Evolutionary conservation across 257 asterid species (phyloP).

Genomic region (Coffea canephora): DNA sequence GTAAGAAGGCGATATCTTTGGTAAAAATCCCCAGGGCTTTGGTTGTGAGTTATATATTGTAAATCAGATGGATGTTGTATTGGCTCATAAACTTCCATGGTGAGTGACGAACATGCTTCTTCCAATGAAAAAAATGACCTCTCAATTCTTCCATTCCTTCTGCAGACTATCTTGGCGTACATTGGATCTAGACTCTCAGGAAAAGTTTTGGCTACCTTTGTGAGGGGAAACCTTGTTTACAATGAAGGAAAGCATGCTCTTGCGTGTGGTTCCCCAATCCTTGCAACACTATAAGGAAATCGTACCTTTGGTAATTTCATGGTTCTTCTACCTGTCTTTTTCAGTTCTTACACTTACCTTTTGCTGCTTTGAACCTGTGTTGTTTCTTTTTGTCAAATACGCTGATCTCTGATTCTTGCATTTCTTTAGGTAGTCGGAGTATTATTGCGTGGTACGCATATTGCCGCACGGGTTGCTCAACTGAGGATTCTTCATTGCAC

Average conservation of each 20-base stretch:
- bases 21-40: not conserved
- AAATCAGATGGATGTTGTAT: too few species aligned
- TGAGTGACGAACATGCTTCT: not conserved
- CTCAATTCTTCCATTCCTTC: not conserved
- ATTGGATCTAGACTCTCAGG: constrained; percentile 80
- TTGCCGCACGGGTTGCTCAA: not conserved
- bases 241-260: constrained; percentile 67
- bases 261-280: constrained; percentile 70
- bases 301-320: constrained; percentile 7
- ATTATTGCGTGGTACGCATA: not conserved
- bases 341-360: not conserved
- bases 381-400: not conserved
- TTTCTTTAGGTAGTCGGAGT: not conserved
- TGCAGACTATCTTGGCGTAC: constrained; percentile 85
- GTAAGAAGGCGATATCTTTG: too few species aligned
- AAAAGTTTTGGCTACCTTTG: constrained; percentile 70
- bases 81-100: not conserved
- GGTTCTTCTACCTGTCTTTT: not conserved
- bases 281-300: constrained; percentile 32
- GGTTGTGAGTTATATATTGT: not conserved
- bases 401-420: not conserved
- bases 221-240: constrained; percentile 73
- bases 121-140: not conserved
- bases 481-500: not conserved
- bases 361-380: not conserved